These are phyloP conservation scores for Stagonosporopsis cucurbitacearum DNA, from an alignment of 2,329 filamentous ascomycete species.

Conservation along the genomic window DNA sequence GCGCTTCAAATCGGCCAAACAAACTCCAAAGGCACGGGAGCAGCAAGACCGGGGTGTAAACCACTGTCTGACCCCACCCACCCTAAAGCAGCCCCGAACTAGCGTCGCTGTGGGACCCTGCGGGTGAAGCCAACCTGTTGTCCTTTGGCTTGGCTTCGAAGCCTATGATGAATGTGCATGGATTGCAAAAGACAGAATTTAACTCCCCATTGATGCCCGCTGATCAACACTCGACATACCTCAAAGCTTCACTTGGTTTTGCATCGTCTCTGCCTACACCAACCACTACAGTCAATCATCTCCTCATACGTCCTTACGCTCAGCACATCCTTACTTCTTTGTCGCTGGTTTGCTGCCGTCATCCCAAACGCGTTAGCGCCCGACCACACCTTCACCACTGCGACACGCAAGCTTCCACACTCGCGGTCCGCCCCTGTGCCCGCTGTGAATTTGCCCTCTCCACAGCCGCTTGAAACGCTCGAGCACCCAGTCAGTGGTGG, in stretches of 20 bases:
- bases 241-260: constrained; percentile 40
- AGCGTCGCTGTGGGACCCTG: constrained; percentile 22
- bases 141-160: constrained; percentile 42
- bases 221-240: constrained; percentile 41
- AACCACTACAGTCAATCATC: constrained; percentile 38
- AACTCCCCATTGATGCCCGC: constrained; percentile 34
- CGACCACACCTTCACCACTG: constrained; percentile 30
- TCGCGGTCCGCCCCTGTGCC: constrained; percentile 37
- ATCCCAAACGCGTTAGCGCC: constrained; percentile 33
- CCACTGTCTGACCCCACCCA: constrained; percentile 28
- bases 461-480: constrained; percentile 50
- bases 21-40: constrained; percentile 22
- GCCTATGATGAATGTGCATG: constrained; percentile 49
- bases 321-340: constrained; percentile 47
- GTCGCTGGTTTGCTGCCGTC: constrained; percentile 34
- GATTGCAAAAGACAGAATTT: constrained; percentile 41
- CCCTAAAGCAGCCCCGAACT: constrained; percentile 42
- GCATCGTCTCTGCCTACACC: constrained; percentile 34
- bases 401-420: constrained; percentile 35
- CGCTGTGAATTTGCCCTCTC: constrained; percentile 35
- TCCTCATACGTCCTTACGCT: constrained; percentile 37
- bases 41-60: constrained; percentile 24
- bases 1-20: constrained; percentile 18
- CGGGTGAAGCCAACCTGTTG: constrained; percentile 40
- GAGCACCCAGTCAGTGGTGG: constrained; percentile 44